Evolutionary conservation across 257 asterid species (phyloP), one percentile per base, ranked within the genome.

Genomic region (Gardenia jasminoides): DNA sequence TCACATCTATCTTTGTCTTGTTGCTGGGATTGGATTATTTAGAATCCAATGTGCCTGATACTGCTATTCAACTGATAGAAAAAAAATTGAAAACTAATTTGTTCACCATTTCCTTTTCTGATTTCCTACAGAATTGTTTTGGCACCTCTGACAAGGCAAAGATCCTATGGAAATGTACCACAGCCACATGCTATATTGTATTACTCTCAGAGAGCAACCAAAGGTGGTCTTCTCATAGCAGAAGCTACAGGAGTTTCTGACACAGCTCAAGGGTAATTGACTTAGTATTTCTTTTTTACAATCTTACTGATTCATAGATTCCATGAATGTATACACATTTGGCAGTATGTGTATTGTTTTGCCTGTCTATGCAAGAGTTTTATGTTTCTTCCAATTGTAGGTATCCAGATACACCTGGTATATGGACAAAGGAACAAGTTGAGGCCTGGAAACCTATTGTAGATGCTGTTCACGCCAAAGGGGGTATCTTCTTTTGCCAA

Each of bases 61-160:
- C 9, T 28, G 22, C 30, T 4, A 22, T 58, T 58, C 12, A 10
- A 7, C 4, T 22, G 30, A 24, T 12, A 58, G 4, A 26, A 69
- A 46, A 68, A n/a, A 69, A 41, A 41, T 46, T 31, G 46, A 3
- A 17, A 8, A 36, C 30, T 69, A 2, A 17, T 31, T 69, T 1
- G 43, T 69, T 15, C 52, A 43, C 52, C 28, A 36, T 36, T 39
- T 41, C 8, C 8, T 11, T 39, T 10, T 41, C 16, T 52, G 6
- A n/a, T 36, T 58, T 52, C 44, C 7, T 44, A 20, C 88, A 91
- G 94, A 83, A 79, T 91, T 80, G 92, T 91, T 58, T 52, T 91
- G 89, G 93, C 96, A 19, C 96, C 96, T 5, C 72, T 92, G 72
- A 90, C 96, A 5, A 88, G 96, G 84, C 89, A 84, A 76, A 85